Conservation (phyloP, 768 basidiomycete genomes). For the Hericium coralloides region DNA sequence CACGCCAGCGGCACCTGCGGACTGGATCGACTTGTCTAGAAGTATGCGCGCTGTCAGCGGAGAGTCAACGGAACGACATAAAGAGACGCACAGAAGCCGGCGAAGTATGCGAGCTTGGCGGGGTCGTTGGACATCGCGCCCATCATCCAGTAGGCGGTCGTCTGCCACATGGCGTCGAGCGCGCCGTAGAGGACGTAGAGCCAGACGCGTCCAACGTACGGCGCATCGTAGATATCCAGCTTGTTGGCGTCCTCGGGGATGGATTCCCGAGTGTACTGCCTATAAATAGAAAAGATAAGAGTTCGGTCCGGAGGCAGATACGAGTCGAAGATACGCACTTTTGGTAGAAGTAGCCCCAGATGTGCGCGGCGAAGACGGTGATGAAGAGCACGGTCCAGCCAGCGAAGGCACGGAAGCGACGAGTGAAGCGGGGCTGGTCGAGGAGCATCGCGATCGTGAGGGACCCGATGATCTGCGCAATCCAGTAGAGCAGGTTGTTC, state of each 20-base stretch:
- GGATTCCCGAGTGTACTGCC: constrained; percentile 51
- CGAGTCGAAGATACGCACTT: constrained; percentile 30
- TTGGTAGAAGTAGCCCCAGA: constrained; percentile 74
- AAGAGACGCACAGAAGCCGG: constrained; percentile 63
- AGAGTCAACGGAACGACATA: background rate
- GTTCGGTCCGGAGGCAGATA: too few species aligned
- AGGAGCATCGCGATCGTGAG: constrained; percentile 60
- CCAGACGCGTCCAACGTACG: constrained; percentile 46
- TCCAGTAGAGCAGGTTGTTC: constrained; percentile 76
- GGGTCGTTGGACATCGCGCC: constrained; percentile 82
- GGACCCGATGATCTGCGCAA: constrained; percentile 69
- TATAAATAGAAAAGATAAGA: constrained; percentile 7
- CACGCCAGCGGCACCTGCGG: constrained; percentile 62
- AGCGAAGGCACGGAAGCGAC: constrained; percentile 61
- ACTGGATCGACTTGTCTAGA: constrained; percentile 64
- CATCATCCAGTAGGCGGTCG: constrained; percentile 74
- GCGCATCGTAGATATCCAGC: constrained; percentile 50
- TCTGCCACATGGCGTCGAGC: constrained; percentile 82
- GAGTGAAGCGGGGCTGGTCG: constrained; percentile 44
- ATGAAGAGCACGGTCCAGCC: constrained; percentile 56
- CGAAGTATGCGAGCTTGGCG: constrained; percentile 67
- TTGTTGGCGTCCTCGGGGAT: constrained; percentile 30
- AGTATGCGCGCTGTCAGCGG: background rate
- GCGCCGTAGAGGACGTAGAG: constrained; percentile 68
- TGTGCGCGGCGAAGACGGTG: constrained; percentile 62